Evolutionary conservation across 176 grass and related monocot genomes (phyloP).

Genomic region (Oryza longistaminata): DNA sequence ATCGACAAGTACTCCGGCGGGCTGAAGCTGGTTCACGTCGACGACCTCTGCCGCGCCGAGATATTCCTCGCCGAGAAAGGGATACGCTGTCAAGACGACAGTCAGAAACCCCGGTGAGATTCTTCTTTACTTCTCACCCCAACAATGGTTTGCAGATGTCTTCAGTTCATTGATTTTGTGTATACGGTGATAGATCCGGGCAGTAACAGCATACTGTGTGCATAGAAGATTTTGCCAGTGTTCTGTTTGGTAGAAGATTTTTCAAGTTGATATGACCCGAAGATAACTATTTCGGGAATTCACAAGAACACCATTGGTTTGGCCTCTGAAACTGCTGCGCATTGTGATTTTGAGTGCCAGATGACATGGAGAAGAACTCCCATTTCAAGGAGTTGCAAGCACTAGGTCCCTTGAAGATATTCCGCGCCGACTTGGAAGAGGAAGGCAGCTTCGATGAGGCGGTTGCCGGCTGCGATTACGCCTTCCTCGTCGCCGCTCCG

Average conservation of each 20-base stretch:
- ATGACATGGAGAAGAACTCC: neutral
- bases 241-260: neutral
- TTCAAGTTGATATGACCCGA: neutral
- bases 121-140: neutral
- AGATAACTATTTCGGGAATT: too few species aligned
- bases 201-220: too few species aligned
- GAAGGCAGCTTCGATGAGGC: constrained; percentile 74
- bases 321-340: too few species aligned
- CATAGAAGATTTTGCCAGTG: neutral
- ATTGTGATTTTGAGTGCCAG: too few species aligned
- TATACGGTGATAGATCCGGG: too few species aligned
- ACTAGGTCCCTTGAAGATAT: constrained; percentile 46
- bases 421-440: constrained; percentile 49
- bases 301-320: too few species aligned
- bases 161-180: neutral
- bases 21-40: constrained; percentile 18
- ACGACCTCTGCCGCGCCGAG: constrained; percentile 38
- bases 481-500: constrained; percentile 76
- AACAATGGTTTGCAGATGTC: too few species aligned
- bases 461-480: constrained; percentile 51
- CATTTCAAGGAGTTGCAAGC: constrained; percentile 57
- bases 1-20: too few species aligned
- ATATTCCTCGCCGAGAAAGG: constrained; percentile 35
- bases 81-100: too few species aligned
- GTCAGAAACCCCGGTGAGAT: neutral